Conservation (phyloP, 306 rosid species). For the Sindora glabra region DNA sequence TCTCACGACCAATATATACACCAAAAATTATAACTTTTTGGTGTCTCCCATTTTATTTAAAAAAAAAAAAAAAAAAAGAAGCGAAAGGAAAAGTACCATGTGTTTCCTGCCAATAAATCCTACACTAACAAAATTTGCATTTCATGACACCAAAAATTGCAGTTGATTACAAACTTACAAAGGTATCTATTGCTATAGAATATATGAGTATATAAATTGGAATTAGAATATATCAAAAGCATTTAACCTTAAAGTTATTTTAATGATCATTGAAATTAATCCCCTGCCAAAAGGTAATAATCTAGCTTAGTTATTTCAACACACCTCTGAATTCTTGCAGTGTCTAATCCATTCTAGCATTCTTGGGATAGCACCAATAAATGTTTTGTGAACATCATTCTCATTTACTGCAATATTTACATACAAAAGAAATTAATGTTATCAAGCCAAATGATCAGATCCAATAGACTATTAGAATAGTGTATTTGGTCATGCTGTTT, state of each 20-base stretch:
- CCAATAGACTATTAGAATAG: neutral
- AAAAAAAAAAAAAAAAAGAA: neutral
- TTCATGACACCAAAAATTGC: no score
- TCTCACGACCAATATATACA: neutral
- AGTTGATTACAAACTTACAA: neutral
- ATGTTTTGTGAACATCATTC: conserved; percentile 49
- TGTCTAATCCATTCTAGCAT: conserved; percentile 57
- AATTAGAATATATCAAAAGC: neutral
- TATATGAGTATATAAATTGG: neutral
- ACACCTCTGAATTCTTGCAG: conserved; percentile 63
- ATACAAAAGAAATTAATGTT: conserved; percentile 2
- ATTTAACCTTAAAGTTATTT: neutral
- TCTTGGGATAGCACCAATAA: conserved; percentile 69
- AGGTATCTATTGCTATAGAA: neutral
- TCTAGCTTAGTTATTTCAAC: neutral
- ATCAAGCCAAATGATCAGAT: conserved; percentile 3
- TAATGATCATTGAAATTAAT: neutral
- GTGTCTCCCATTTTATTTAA: neutral
- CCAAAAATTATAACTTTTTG: neutral
- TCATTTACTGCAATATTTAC: conserved; percentile 50
- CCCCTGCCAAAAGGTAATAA: neutral
- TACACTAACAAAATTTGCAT: neutral
- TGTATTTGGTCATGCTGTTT: no score
- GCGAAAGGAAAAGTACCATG: no score
- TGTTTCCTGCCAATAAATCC: no score